Evolutionary conservation across 2,329 filamentous ascomycete species (phyloP).

Genomic region (Pyricularia sp.): DNA sequence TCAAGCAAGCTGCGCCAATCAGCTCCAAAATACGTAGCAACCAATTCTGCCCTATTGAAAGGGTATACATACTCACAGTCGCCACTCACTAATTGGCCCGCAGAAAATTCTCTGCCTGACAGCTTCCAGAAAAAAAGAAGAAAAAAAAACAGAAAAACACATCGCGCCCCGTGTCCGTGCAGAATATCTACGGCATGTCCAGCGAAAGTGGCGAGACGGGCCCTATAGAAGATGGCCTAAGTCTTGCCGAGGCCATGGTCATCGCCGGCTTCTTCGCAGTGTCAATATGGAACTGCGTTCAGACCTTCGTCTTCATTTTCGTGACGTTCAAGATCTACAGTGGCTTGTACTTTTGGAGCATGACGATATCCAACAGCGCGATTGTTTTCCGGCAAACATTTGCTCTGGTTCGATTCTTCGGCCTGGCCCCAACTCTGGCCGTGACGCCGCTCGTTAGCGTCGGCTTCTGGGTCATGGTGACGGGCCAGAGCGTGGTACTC

Average conservation of each 20-base stretch:
- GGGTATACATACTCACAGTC: no score
- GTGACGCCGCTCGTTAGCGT: constrained; percentile 25
- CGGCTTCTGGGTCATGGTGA: constrained; percentile 41
- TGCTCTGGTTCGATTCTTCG: constrained; percentile 2
- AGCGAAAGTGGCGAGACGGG: neutral
- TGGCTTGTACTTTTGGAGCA: constrained; percentile 2
- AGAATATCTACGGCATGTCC: neutral
- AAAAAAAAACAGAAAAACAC: neutral
- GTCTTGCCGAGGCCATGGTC: constrained; percentile 1
- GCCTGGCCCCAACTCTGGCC: constrained; percentile 1
- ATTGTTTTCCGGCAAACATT: neutral
- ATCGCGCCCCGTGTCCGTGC: neutral
- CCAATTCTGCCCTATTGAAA: no score
- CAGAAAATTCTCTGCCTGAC: neutral
- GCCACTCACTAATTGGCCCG: no score
- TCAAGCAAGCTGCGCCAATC: no score
- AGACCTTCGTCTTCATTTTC: constrained; percentile 1
- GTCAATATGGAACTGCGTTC: neutral
- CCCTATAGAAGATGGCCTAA: neutral
- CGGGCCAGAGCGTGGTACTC: constrained; percentile 40
- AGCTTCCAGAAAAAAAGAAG: neutral
- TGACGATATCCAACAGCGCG: neutral
- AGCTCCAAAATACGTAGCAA: no score
- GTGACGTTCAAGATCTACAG: neutral
- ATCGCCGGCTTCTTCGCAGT: constrained; percentile 1